Evolutionary conservation across 352 stramenopile species (phyloP).

Genomic region (Phytopythium kandeliae): DNA sequence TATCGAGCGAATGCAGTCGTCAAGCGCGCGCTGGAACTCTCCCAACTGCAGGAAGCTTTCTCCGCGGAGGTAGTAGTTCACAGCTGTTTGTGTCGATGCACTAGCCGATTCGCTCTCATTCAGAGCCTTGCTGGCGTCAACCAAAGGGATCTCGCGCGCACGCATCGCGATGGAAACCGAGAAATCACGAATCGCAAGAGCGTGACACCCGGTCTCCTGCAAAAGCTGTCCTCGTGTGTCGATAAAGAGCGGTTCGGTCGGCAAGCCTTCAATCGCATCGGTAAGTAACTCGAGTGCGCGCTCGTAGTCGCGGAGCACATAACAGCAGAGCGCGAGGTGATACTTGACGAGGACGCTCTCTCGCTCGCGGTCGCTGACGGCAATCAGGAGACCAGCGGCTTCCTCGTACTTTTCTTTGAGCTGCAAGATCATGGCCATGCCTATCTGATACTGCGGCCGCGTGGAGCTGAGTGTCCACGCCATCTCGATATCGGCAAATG

Average conservation of each 20-base stretch:
- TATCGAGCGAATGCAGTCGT: slow-evolving; percentile 38
- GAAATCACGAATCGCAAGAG: slow-evolving; percentile 55
- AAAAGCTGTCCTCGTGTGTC: slow-evolving; percentile 50
- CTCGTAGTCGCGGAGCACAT: slow-evolving; percentile 44
- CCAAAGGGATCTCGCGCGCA: background rate
- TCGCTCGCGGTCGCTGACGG: slow-evolving; percentile 17
- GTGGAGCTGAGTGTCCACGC: slow-evolving; percentile 49
- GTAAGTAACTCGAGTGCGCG: slow-evolving; percentile 39
- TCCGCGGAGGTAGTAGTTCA: slow-evolving; percentile 28
- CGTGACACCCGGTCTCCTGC: slow-evolving; percentile 43
- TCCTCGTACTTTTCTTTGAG: slow-evolving; percentile 41
- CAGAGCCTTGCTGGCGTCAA: background rate
- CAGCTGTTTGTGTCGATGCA: background rate
- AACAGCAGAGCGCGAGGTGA: slow-evolving; percentile 51
- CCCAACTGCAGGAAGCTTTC: slow-evolving; percentile 42
- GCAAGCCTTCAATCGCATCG: slow-evolving; percentile 43
- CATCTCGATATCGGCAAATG: slow-evolving; percentile 75
- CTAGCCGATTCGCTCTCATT: slow-evolving; percentile 5
- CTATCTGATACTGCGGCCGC: slow-evolving; percentile 43
- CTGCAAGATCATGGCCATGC: slow-evolving; percentile 74
- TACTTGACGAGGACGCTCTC: slow-evolving; percentile 53
- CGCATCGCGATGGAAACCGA: slow-evolving; percentile 19
- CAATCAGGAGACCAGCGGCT: slow-evolving; percentile 34
- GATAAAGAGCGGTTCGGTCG: slow-evolving; percentile 52
- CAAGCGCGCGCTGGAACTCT: slow-evolving; percentile 32